Conservation (phyloP, 164 flowering plant genomes). For the Nelumbo lutea region DNA sequence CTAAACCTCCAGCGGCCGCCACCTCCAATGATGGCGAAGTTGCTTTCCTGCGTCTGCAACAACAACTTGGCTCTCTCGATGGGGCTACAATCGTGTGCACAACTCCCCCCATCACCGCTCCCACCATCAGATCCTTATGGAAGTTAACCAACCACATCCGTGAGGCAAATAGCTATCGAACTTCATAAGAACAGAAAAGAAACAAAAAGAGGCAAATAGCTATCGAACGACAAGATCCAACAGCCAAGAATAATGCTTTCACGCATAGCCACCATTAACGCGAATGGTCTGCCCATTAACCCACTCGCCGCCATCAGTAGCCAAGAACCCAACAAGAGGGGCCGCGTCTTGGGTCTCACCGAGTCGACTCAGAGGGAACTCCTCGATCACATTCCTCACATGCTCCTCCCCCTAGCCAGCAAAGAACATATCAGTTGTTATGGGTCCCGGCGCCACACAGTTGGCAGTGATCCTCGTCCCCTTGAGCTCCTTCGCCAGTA, state of each 20-base stretch:
- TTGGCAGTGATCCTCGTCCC: slow-evolving; percentile 56
- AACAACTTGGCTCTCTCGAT: too few relatives aligned
- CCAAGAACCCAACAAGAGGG: slow-evolving; percentile 52
- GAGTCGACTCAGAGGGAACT: slow-evolving; percentile 34
- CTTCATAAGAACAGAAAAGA: too few relatives aligned
- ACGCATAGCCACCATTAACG: slow-evolving; percentile 53
- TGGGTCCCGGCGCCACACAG: slow-evolving; percentile 59
- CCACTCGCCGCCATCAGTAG: slow-evolving; percentile 48
- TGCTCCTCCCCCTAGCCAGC: slow-evolving; percentile 42
- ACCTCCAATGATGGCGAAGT: too few relatives aligned
- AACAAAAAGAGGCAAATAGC: too few relatives aligned
- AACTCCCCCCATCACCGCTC: too few relatives aligned
- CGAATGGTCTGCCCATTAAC: slow-evolving; percentile 55
- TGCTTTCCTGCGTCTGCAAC: too few relatives aligned
- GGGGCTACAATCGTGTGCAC: too few relatives aligned
- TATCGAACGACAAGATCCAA: too few relatives aligned
- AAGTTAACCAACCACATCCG: too few relatives aligned
- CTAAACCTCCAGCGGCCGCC: too few relatives aligned
- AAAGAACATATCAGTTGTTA: slow-evolving; percentile 54
- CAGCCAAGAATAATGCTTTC: background rate
- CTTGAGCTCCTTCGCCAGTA: slow-evolving; percentile 55
- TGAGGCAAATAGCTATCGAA: too few relatives aligned
- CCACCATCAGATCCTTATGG: too few relatives aligned
- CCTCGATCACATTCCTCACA: slow-evolving; percentile 25
- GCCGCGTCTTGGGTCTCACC: slow-evolving; percentile 46